A percentile compares a stretch with the other conserved stretches of the same genome.
phyloP scores from a whole-genome alignment of 768 basidiomycete species.

The Pleurotus salmoneostramineus region DNA sequence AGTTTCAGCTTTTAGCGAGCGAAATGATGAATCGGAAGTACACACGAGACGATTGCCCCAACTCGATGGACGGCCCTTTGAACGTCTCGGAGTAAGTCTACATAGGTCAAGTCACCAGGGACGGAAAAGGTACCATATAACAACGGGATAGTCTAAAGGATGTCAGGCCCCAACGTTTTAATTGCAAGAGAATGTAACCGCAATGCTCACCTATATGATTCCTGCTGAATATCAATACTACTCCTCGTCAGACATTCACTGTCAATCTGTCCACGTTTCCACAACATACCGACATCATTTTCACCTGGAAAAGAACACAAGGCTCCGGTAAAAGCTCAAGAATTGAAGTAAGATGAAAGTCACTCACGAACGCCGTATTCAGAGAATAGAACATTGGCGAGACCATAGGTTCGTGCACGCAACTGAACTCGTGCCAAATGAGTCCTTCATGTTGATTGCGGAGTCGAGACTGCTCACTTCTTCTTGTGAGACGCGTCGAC shows the following conservation, averaged over 20 bases:
- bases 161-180: background rate
- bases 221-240: conserved; percentile 62
- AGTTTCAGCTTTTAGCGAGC: background rate
- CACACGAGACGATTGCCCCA: conserved; percentile 19
- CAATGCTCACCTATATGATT: conserved; percentile 56
- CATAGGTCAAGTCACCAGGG: background rate
- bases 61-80: conserved; percentile 19
- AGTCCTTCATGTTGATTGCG: background rate
- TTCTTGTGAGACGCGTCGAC: conserved; percentile 28
- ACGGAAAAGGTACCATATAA: conserved; percentile 28
- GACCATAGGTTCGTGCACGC: conserved; percentile 38
- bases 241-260: background rate
- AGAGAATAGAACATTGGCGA: conserved; percentile 42
- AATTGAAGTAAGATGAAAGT: background rate
- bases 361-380: conserved; percentile 40
- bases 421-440: conserved; percentile 25
- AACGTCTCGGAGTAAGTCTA: background rate
- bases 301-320: conserved; percentile 28
- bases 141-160: conserved; percentile 47
- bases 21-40: background rate
- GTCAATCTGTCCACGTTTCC: background rate
- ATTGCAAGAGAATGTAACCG: background rate
- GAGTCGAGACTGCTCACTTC: conserved; percentile 28
- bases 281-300: conserved; percentile 45
- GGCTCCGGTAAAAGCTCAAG: background rate